These are phyloP conservation scores for Pluteus cervinus DNA, from an alignment of 768 basidiomycete genomes.

Conservation along the genomic window DNA sequence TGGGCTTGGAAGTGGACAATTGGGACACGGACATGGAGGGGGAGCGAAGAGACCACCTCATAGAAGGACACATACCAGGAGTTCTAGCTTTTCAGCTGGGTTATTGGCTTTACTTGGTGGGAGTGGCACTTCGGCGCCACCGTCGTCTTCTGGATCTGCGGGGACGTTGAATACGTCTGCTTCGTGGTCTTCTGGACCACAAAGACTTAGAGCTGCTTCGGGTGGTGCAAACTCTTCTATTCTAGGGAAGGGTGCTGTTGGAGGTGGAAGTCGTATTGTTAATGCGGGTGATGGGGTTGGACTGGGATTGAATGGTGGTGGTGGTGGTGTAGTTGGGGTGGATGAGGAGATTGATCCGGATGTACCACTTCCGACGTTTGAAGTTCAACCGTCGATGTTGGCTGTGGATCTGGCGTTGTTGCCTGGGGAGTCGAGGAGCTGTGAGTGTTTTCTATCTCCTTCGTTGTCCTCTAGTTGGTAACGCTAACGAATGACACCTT, in stretches of 20 bases:
- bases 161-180: background rate
- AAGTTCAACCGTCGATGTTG: slow-evolving; percentile 80
- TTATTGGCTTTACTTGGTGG: background rate
- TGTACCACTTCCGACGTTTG: slow-evolving; percentile 74
- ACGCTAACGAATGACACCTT: slow-evolving; percentile 1
- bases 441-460: slow-evolving; percentile 40
- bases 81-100: no score
- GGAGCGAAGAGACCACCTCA: no score
- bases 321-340: slow-evolving; percentile 5
- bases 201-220: no score
- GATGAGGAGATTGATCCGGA: slow-evolving; percentile 55
- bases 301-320: slow-evolving; percentile 14
- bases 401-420: slow-evolving; percentile 78
- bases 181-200: background rate
- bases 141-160: background rate
- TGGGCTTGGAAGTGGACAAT: no score
- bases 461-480: slow-evolving; percentile 1
- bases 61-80: no score
- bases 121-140: background rate
- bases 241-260: no score
- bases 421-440: slow-evolving; percentile 82
- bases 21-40: no score
- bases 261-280: no score
- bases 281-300: slow-evolving; percentile 12
- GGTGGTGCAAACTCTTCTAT: no score